Conservation (phyloP, 1,284 basidiomycete genomes). For the Ustilago sp. region DNA sequence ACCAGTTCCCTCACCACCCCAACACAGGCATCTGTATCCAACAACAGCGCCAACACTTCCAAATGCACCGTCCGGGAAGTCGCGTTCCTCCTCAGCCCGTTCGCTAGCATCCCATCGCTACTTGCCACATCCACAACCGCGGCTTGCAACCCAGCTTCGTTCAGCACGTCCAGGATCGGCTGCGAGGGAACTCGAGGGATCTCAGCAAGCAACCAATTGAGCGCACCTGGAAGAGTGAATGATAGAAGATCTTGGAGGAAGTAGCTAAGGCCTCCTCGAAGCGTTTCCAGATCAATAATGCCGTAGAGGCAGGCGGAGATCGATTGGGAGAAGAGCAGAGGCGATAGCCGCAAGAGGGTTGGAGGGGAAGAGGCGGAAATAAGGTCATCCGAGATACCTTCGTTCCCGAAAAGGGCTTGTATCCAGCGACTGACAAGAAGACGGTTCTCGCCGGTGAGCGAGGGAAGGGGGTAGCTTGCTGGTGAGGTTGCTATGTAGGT, state of each 20-base stretch:
- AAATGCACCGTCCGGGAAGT: constrained; percentile 31
- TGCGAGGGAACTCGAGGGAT: constrained; percentile 21
- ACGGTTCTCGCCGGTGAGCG: constrained; percentile 66
- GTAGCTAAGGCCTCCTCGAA: constrained; percentile 72
- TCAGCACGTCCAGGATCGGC: constrained; percentile 29
- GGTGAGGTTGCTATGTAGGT: constrained; percentile 53
- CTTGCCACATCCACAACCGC: constrained; percentile 30
- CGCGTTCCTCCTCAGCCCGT: constrained; percentile 33
- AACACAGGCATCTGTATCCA: constrained; percentile 39
- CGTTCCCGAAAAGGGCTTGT: constrained; percentile 68
- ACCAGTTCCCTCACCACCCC: constrained; percentile 27
- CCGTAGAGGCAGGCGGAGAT: constrained; percentile 71
- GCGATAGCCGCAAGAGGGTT: constrained; percentile 70
- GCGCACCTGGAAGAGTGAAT: constrained; percentile 72
- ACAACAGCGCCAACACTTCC: constrained; percentile 37
- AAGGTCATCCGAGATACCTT: constrained; percentile 71
- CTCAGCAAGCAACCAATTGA: constrained; percentile 61
- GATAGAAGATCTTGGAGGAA: constrained; percentile 73
- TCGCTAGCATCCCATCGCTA: constrained; percentile 30
- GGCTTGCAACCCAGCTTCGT: constrained; percentile 16
- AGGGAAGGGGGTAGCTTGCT: constrained; percentile 60
- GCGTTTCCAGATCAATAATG: constrained; percentile 72
- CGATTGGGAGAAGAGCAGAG: constrained; percentile 72
- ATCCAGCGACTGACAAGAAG: constrained; percentile 69
- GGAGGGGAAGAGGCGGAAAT: constrained; percentile 71